Evolutionary conservation across 2,329 filamentous ascomycete species (phyloP).

Genomic region (Venturiaceae sp.): DNA sequence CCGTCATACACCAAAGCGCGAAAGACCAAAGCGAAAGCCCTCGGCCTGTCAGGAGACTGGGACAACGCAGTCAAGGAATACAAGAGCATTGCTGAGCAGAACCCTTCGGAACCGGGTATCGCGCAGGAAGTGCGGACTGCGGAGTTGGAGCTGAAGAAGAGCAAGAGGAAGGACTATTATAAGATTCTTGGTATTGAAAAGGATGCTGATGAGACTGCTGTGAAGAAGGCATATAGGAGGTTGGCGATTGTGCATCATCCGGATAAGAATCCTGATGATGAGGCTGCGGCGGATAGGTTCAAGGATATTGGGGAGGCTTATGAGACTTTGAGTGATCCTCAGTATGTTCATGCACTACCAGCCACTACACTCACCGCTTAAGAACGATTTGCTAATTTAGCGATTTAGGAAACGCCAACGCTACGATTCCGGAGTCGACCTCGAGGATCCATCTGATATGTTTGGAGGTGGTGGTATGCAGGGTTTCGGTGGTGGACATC

Average conservation of each 20-base stretch:
- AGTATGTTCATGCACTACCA: constrained; percentile 49
- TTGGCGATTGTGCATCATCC: constrained; percentile 90
- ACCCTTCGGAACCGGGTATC: constrained; percentile 72
- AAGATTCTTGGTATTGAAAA: constrained; percentile 89
- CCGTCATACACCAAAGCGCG: constrained; percentile 80
- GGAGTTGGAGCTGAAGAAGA: constrained; percentile 95
- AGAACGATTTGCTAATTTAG: constrained; percentile 9
- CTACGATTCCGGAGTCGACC: constrained; percentile 88
- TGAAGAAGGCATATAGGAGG: constrained; percentile 96
- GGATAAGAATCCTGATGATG: constrained; percentile 91
- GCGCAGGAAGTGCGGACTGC: constrained; percentile 79
- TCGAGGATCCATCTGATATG: constrained; percentile 81
- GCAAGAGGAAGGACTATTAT: constrained; percentile 95
- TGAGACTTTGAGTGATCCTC: constrained; percentile 85
- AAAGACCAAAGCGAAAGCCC: constrained; percentile 86
- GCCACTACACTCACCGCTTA: constrained; percentile 3
- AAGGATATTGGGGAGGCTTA: constrained; percentile 98
- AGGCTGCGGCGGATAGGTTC: constrained; percentile 79
- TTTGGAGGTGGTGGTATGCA: constrained; percentile 44
- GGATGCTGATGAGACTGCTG: constrained; percentile 70
- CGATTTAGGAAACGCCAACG: constrained; percentile 64
- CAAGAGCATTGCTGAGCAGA: constrained; percentile 75
- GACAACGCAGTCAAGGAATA: constrained; percentile 83
- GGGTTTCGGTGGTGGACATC: constrained; percentile 26
- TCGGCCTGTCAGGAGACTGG: constrained; percentile 80